Conservation (phyloP, 2,329 filamentous ascomycete genomes). For the Aspergillus fructus region DNA sequence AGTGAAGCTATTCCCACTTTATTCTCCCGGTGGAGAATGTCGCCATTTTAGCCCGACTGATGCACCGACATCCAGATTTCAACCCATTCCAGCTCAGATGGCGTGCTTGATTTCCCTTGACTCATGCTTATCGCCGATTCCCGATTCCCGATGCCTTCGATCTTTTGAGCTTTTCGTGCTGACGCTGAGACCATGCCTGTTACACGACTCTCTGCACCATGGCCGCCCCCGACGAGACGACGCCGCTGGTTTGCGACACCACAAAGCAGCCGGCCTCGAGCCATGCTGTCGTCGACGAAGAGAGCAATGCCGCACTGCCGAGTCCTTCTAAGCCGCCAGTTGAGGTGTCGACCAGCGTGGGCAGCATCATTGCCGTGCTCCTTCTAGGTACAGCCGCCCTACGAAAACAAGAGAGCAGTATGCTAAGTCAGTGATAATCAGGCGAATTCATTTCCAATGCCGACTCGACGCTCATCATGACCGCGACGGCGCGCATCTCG, state of each 20-base stretch:
- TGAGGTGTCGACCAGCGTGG: constrained; percentile 1
- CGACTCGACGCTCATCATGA: constrained; percentile 64
- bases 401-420: too few relatives aligned
- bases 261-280: not conserved
- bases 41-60: constrained; percentile 11
- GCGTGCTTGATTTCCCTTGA: not conserved
- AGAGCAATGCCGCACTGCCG: not conserved
- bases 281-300: not conserved
- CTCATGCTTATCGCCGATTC: not conserved
- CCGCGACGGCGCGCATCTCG: constrained; percentile 62
- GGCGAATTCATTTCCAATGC: constrained; percentile 66
- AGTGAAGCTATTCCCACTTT: too few relatives aligned
- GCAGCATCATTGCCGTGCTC: constrained; percentile 11
- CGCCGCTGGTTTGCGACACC: not conserved
- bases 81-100: not conserved
- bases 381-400: constrained; percentile 1
- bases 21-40: not conserved
- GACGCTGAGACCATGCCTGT: not conserved
- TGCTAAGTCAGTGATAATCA: constrained; percentile 13
- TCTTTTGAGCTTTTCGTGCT: not conserved
- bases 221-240: constrained; percentile 5
- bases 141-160: not conserved
- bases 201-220: not conserved
- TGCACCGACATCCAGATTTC: too few relatives aligned
- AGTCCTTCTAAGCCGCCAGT: not conserved